phyloP scores from a whole-genome alignment of 176 grass and related monocot species.

The Phragmites australis region DNA sequence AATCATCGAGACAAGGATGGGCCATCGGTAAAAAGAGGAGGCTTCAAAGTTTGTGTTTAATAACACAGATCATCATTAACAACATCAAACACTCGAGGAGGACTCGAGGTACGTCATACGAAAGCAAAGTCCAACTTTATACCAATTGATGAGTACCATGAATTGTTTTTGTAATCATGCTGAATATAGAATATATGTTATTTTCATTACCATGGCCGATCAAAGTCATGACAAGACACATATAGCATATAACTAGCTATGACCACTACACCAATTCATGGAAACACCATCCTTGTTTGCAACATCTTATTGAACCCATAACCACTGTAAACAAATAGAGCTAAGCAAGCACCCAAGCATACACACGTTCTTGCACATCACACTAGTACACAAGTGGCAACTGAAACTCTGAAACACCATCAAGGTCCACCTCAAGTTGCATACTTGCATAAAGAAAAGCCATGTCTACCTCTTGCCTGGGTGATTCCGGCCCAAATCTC shows the following conservation, averaged over 20 bases:
- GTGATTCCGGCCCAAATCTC: too few species aligned
- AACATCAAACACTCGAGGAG: background rate
- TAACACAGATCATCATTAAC: background rate
- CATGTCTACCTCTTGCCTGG: too few species aligned
- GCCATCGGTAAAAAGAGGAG: background rate
- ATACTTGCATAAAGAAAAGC: background rate
- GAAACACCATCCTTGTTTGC: background rate
- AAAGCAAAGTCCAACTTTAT: background rate
- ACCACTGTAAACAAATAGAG: background rate
- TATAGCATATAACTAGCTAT: background rate
- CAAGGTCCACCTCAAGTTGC: background rate
- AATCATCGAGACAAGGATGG: background rate
- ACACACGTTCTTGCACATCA: background rate
- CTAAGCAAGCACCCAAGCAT: background rate
- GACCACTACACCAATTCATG: background rate
- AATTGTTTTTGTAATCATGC: background rate
- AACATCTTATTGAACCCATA: constrained; percentile 34
- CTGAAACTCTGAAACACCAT: constrained; percentile 2
- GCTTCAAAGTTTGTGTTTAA: background rate
- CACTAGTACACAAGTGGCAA: background rate
- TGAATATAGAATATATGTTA: background rate
- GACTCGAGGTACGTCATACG: background rate
- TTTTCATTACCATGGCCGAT: background rate
- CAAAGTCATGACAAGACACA: background rate
- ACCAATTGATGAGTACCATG: background rate